Conservation (phyloP, 371 early-diverging fungal genomes). For the Mycotypha africana region DNA sequence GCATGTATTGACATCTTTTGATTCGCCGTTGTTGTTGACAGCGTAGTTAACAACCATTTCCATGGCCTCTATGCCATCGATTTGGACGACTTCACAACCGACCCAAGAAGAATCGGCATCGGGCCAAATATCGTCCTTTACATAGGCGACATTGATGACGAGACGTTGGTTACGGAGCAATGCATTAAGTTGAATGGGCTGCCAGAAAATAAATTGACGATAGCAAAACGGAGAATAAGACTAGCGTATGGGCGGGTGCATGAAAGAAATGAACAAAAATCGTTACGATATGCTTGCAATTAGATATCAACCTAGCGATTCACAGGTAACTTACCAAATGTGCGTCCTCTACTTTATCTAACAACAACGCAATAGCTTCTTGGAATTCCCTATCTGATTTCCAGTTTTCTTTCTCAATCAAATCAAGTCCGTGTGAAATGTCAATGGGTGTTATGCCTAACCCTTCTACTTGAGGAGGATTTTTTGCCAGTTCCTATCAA, state of each 20-base stretch:
- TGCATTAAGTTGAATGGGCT: slow-evolving; percentile 46
- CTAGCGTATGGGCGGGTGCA: too few relatives aligned
- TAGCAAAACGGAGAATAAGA: slow-evolving; percentile 46
- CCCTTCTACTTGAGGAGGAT: slow-evolving; percentile 35
- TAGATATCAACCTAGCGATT: too few relatives aligned
- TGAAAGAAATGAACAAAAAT: too few relatives aligned
- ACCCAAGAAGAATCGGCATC: slow-evolving; percentile 41
- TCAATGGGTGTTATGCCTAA: slow-evolving; percentile 37
- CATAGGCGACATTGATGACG: slow-evolving; percentile 43
- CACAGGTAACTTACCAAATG: slow-evolving; percentile 48
- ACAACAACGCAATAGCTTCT: slow-evolving; percentile 39
- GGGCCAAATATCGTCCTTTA: slow-evolving; percentile 45
- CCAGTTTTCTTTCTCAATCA: slow-evolving; percentile 42
- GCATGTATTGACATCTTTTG: slow-evolving; percentile 48
- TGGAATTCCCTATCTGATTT: slow-evolving; percentile 43
- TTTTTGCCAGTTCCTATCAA: too few relatives aligned
- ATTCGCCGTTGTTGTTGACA: slow-evolving; percentile 51
- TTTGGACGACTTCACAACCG: slow-evolving; percentile 44
- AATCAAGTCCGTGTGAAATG: slow-evolving; percentile 33
- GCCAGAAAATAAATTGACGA: slow-evolving; percentile 49
- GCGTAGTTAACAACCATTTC: slow-evolving; percentile 49
- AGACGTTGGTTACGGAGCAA: slow-evolving; percentile 33
- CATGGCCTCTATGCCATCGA: slow-evolving; percentile 40
- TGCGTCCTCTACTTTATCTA: slow-evolving; percentile 49
- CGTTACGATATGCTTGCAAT: too few relatives aligned